A percentile compares a stretch with the other conserved stretches of the same genome.
phyloP scores from a whole-genome alignment of 208 protist genomes.

The Crithidia brevicula region DNA sequence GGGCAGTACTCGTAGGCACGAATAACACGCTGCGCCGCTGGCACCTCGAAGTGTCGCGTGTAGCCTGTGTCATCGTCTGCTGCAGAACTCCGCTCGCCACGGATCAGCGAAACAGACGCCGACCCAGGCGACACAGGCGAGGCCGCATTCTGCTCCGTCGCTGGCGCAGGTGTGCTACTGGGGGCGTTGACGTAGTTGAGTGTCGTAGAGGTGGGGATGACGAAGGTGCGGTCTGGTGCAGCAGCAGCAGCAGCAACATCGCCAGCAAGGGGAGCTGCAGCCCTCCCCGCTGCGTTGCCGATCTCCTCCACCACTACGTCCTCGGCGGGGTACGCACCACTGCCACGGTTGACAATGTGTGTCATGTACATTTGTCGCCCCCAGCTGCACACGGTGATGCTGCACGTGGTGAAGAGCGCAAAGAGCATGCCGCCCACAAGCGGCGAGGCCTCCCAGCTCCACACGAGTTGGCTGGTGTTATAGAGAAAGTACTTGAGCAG shows the following conservation, averaged over 20 bases:
- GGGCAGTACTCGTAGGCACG: conserved; percentile 69
- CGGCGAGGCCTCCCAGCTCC: conserved; percentile 82
- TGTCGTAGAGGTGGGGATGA: conserved; percentile 1
- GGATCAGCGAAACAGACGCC: not conserved
- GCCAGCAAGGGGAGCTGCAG: not conserved
- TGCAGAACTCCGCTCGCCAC: not conserved
- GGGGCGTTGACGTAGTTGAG: conserved; percentile 3
- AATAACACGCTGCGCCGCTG: conserved; percentile 56
- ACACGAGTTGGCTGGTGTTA: conserved; percentile 53
- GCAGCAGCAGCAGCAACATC: not conserved
- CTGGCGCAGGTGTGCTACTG: not conserved
- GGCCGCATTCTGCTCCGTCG: too few species aligned
- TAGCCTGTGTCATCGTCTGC: conserved; percentile 33
- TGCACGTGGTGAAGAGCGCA: conserved; percentile 27
- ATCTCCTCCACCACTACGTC: conserved; percentile 26
- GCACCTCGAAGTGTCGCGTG: conserved; percentile 39
- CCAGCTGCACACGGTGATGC: conserved; percentile 24
- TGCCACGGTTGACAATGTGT: conserved; percentile 3
- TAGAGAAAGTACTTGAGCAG: conserved; percentile 74
- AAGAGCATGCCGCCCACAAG: conserved; percentile 62
- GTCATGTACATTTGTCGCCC: conserved; percentile 16
- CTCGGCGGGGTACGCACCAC: not conserved
- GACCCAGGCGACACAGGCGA: not conserved
- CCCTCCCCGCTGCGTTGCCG: too few species aligned
- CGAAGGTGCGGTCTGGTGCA: not conserved